Evolutionary conservation across 345 rosid genomes (phyloP), one percentile per base, ranked within the genome.

Genomic region (Garcia nutans): DNA sequence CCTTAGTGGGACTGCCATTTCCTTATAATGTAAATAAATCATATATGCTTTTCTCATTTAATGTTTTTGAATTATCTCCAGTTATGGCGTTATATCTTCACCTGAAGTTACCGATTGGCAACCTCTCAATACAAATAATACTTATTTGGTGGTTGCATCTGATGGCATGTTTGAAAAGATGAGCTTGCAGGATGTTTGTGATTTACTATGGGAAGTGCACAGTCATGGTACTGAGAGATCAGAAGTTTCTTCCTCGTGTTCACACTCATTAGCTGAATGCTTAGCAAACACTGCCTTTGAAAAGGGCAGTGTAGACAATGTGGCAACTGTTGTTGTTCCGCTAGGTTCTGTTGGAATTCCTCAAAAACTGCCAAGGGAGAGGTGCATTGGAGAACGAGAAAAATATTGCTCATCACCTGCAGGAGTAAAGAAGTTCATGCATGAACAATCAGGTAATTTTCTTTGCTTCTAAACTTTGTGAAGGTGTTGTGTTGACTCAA

Each of bases 71-170:
- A 75, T 60, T 33, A 60, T 74, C 54, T 20, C 75, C 83, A 94
- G 97, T 63, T 92, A 86, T 71, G 98, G 98, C 73, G 97, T 94
- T 72, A 94, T 88, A 74, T 88, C 98, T 65, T 86, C 86, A 76
- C 98, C 98, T 1, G 97, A 94, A 87, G 90, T 94, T 80, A 85
- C 84, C 72, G 93, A 90, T 77, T 94, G 98, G 97, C 90, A 84
- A 73, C 85, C 88, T 79, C 78, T 94, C 45, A 70, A 85, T 73
- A 79, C 82, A 64, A 94, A 90, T 75, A 94, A 94, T 84, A 91
- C 92, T 76, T 94, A 89, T 83, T 82, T 94, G 82, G 93, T 94
- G 70, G 97, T 86, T 81, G 97, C 97, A 77, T 87, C 98, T n/a
- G 98, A 94, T 89, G 98, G 98, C 63, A 76, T 94, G 78, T 92